Base-by-base conservation (phyloP, 129 eudicot species). In the Scalesia atractyloides region DNA sequence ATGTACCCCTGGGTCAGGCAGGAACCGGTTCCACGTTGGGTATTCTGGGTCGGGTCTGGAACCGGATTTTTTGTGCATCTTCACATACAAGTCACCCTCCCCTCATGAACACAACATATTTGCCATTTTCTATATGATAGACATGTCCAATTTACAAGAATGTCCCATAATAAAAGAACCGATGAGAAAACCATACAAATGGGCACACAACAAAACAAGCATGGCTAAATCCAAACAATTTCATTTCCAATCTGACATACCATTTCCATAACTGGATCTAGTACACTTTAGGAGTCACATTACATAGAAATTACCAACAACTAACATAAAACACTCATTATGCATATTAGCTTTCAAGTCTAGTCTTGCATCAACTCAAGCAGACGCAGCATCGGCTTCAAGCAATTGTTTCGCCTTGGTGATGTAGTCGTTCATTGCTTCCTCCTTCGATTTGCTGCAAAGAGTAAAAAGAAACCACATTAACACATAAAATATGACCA, bases 391-490 rank as follows among this genome's bases (percentile, higher is more conserved):
- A 16, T 89, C 91, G 70, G 76, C 91, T 80, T 94, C 97, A 49
- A 84, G 80, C 88, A 95, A 73, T 80, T 90, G 97, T 70, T 90
- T 95, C 80, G 86, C 97, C 90, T 90, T 95, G 60, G 96, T 95
- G 91, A 95, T 90, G 77, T 90, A 95, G 66, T 95, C 97, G 73
- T 52, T 74, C 99, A 86, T 95, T 4, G 99, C 97, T 50, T 84
- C 96, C 44, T 95, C 99, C 79, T 81, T 62, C 68, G 91, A 57
- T 88, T 88, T 89, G 88, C 97, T 92, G 87, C 60, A 50, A 64
- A 13, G 16, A 13, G 16, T 58, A 47, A 33, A 64, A 2, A 16
- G 39, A 22, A 50, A 18, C 52, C 24, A 14, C 36, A 75, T 9
- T 1, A 30, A 2, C 1, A 7, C 14, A 75, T 65, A 7, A 61